Percentiles rank a stretch among this genome's conserved stretches.
These are phyloP conservation scores for Plasmopara muralis DNA, from an alignment of 352 stramenopile genomes.

Conservation along the genomic window DNA sequence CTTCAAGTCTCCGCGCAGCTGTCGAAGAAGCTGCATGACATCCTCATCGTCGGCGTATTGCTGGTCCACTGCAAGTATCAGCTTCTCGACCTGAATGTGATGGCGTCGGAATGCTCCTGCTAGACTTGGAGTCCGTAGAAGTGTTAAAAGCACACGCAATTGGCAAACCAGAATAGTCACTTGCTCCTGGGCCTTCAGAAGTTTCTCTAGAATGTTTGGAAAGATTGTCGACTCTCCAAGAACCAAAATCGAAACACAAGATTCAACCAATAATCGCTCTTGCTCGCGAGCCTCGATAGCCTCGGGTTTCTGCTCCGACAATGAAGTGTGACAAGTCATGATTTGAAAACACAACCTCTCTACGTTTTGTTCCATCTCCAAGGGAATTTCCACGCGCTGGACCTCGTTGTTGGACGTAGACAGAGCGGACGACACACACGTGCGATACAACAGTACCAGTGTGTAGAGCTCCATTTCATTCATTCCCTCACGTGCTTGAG, in stretches of 20 bases:
- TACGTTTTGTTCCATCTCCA: constrained; percentile 38
- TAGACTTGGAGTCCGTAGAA: constrained; percentile 37
- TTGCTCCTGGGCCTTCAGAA: constrained; percentile 12
- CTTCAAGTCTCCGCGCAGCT: constrained; percentile 54
- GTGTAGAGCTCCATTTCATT: constrained; percentile 48
- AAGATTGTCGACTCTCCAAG: constrained; percentile 24
- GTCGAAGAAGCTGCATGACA: constrained; percentile 33
- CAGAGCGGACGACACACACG: constrained; percentile 41
- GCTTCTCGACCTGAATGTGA: constrained; percentile 21
- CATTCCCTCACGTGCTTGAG: constrained; percentile 28
- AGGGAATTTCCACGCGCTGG: constrained; percentile 36
- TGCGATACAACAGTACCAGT: constrained; percentile 49
- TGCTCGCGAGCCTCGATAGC: constrained; percentile 22
- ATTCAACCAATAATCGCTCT: constrained; percentile 19
- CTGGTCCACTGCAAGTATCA: constrained; percentile 25
- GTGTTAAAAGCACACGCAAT: constrained; percentile 41
- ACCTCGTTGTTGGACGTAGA: constrained; percentile 1
- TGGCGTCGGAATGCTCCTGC: constrained; percentile 33
- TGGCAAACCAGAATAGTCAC: constrained; percentile 5
- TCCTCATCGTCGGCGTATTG: constrained; percentile 28
- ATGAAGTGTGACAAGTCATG: constrained; percentile 11
- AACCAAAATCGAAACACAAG: constrained; percentile 25
- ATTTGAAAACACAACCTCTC: constrained; percentile 19
- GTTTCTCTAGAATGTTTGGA: constrained; percentile 17
- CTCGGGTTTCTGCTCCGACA: background rate